These are phyloP conservation scores for Pichia scutulata DNA, from an alignment of 805 yeast species.

Conservation along the genomic window DNA sequence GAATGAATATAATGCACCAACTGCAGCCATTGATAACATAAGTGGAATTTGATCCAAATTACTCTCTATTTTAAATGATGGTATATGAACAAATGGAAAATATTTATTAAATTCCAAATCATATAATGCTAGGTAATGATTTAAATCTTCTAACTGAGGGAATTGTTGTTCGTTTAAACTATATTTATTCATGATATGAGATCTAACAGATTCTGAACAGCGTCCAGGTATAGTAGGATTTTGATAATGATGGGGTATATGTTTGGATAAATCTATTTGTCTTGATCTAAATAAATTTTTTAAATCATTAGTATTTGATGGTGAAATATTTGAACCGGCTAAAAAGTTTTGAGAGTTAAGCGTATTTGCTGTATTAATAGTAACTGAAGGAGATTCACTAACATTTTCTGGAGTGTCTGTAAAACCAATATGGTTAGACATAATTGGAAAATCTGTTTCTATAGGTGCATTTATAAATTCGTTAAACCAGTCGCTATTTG, in stretches of 20 bases:
- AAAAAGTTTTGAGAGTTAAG: constrained; percentile 7
- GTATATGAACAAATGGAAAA: constrained; percentile 78
- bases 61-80: constrained; percentile 42
- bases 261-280: constrained; percentile 58
- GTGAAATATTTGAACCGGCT: neutral
- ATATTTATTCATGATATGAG: constrained; percentile 45
- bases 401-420: constrained; percentile 30
- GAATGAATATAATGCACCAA: constrained; percentile 83
- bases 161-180: constrained; percentile 52
- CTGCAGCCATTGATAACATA: constrained; percentile 71
- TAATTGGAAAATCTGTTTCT: constrained; percentile 47
- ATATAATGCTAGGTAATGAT: constrained; percentile 66
- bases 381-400: constrained; percentile 29
- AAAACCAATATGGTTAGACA: constrained; percentile 55
- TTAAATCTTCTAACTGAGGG: constrained; percentile 70
- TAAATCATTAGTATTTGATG: constrained; percentile 36
- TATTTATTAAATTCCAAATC: constrained; percentile 72
- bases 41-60: constrained; percentile 54
- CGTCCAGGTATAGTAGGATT: constrained; percentile 26
- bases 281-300: constrained; percentile 56
- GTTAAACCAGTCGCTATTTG: constrained; percentile 52
- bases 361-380: constrained; percentile 8
- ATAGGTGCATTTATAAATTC: constrained; percentile 64
- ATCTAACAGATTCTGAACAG: constrained; percentile 46
- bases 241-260: constrained; percentile 28